These are phyloP conservation scores for Hymenoscyphus linearis DNA, from an alignment of 2,329 filamentous ascomycete genomes.

Conservation along the genomic window DNA sequence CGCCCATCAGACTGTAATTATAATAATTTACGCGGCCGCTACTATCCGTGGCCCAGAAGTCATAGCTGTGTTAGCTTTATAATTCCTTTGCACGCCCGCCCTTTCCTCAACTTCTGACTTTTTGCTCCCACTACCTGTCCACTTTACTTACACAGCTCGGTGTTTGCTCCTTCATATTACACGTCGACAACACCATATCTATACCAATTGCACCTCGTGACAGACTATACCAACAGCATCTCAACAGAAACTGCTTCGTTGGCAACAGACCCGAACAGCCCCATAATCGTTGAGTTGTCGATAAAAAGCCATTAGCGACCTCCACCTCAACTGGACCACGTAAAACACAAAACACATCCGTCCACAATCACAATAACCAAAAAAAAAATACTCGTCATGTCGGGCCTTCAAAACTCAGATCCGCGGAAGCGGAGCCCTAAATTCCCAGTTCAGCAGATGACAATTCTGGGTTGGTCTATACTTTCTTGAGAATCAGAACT, in stretches of 20 bases:
- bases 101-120: slow-evolving; percentile 8
- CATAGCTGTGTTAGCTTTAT: slow-evolving; percentile 19
- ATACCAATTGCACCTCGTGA: slow-evolving; percentile 3
- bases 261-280: not conserved
- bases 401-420: slow-evolving; percentile 19
- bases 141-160: slow-evolving; percentile 5
- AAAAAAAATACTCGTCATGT: slow-evolving; percentile 17
- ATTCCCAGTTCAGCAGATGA: slow-evolving; percentile 43
- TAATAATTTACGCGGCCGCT: slow-evolving; percentile 20
- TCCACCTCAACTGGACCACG: not conserved
- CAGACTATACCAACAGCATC: not conserved
- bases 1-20: slow-evolving; percentile 16
- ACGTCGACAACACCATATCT: not conserved
- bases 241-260: not conserved
- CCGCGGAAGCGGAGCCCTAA: slow-evolving; percentile 34
- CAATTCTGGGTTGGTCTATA: slow-evolving; percentile 45
- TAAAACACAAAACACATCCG: not conserved
- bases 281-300: not conserved
- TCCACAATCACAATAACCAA: slow-evolving; percentile 8
- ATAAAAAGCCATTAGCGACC: not conserved
- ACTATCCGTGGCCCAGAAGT: slow-evolving; percentile 10
- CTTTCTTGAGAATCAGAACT: not conserved
- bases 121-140: slow-evolving; percentile 9
- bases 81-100: slow-evolving; percentile 8
- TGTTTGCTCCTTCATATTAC: slow-evolving; percentile 3